Base-by-base conservation (phyloP, 352 stramenopile genomes). In the Thalassiosira exigua region DNA sequence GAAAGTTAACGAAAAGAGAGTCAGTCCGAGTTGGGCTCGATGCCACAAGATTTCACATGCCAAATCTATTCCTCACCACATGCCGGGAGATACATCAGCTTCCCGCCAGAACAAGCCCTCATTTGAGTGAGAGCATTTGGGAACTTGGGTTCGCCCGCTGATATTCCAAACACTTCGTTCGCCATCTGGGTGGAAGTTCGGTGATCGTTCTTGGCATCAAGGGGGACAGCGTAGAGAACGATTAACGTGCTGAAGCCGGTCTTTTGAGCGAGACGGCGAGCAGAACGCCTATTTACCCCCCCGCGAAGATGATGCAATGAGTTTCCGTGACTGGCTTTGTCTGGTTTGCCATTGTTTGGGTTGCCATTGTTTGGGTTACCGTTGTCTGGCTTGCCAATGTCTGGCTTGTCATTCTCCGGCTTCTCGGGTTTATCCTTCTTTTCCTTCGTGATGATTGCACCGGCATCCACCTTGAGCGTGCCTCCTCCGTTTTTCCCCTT, bases 51-150 rank as follows among this genome's bases (percentile, higher is more conserved):
- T n/a, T n/a, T n/a, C n/a, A n/a, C n/a, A n/a, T n/a, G n/a, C n/a
- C n/a, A n/a, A n/a, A n/a, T n/a, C n/a, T n/a, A n/a, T n/a, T n/a
- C n/a, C n/a, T n/a, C n/a, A n/a, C 58, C 58, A 17, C 32, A 36
- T 4, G 60, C 60, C 17, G 60, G 60, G 30, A 61, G 9, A 12
- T 61, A 70, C 30, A 29, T 36, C 42, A 70, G 21, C 24, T 70
- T 12, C 39, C 60, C 60, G 24, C 46, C 19, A 17, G 60, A 70
- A 44, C 60, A 70, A 33, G n/a, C 19, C 11, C 36, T 4, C 19
- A 61, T 22, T 70, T 70, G 60, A 70, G 39, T 70, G 22, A 14
- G 30, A 27, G 22, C 42, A 44, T 70, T 70, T 17, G 57, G 7
- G 32, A 53, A 29, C 32, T 44, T 29, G 19, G 19, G 29, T n/a